Evolutionary conservation across 2,329 filamentous ascomycete genomes (phyloP), one percentile per base, ranked within the genome.

Genomic region (Nemania sp.): DNA sequence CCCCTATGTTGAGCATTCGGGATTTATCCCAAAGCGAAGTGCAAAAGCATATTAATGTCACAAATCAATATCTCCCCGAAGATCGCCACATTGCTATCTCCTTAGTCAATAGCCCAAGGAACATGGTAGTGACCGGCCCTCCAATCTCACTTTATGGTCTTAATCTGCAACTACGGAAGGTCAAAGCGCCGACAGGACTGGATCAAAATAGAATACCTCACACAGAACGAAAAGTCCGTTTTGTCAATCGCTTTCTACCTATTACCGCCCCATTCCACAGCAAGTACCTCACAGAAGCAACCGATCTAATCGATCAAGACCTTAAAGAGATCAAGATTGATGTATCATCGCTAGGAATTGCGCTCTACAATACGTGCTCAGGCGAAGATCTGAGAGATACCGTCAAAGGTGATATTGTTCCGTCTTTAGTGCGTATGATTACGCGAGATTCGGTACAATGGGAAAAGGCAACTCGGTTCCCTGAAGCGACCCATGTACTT

Each of bases 201-300:
- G 96, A 99, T 78, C 97, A 99, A 82, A 97, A 92, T 73, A 89
- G 94, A 67, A 91, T 98, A 62, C 97, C 97, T 6, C 94, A 93
- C 84, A 98, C 95, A 0, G 91, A 99, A 82, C 92, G 96, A 75
- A 99, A 99, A 83, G 88, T 98, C 64, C 93, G 96, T 77, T 99
- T 99, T 74, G 93, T 93, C 70, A 98, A 98, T 84, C 92, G 96
- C 68, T 99, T 99, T 86, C 84, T 99, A 68, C 97, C 96, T 54
- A 99, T 99, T 80, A 98, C 95, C 0, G 94, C 96, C 10, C 97
- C 96, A 4, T 99, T 99, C 87, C 96, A 99, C 86, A 99, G 96
- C 87, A 91, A 93, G 69, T 98, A 98, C 79, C 89, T 99, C 18
- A 85, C 87, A 26, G 90, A 94, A 73, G 95, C 96, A 1, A 93